Conservation (phyloP, 352 stramenopile genomes). For the Phytophthora tentaculata region DNA sequence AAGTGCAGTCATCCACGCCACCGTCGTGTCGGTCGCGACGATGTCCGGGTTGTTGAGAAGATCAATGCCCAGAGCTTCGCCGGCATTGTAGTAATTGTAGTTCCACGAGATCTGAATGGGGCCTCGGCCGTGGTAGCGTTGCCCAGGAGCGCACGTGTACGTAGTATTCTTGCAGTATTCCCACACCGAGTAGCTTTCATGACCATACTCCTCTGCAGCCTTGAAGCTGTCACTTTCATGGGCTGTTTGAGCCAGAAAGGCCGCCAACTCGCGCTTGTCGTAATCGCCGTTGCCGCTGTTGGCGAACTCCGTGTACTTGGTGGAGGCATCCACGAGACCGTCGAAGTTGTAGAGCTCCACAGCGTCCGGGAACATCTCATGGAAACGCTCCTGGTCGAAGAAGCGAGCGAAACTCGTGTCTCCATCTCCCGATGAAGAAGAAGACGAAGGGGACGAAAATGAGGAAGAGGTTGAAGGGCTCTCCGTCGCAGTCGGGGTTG, state of each 20-base stretch:
- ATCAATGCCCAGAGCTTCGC: conserved; percentile 42
- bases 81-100: conserved; percentile 59
- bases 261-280: conserved; percentile 49
- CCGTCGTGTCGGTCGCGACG: conserved; percentile 36
- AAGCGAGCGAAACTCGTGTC: conserved; percentile 35
- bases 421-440: no score
- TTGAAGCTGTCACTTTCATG: conserved; percentile 56
- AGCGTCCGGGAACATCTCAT: conserved; percentile 43
- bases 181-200: conserved; percentile 39
- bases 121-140: conserved; percentile 52
- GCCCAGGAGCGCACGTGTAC: conserved; percentile 38
- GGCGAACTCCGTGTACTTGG: conserved; percentile 53
- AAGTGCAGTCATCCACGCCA: conserved; percentile 54
- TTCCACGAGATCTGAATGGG: conserved; percentile 61
- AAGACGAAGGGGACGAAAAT: background rate
- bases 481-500: conserved; percentile 10
- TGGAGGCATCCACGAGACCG: conserved; percentile 41
- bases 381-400: conserved; percentile 45
- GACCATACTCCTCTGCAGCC: conserved; percentile 46
- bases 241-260: conserved; percentile 51
- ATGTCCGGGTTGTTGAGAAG: conserved; percentile 45
- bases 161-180: conserved; percentile 54
- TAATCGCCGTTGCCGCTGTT: conserved; percentile 44
- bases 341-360: conserved; percentile 49
- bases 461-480: background rate